Conservation (phyloP, 495 filamentous ascomycete species). For the Neurospora sp. region DNA sequence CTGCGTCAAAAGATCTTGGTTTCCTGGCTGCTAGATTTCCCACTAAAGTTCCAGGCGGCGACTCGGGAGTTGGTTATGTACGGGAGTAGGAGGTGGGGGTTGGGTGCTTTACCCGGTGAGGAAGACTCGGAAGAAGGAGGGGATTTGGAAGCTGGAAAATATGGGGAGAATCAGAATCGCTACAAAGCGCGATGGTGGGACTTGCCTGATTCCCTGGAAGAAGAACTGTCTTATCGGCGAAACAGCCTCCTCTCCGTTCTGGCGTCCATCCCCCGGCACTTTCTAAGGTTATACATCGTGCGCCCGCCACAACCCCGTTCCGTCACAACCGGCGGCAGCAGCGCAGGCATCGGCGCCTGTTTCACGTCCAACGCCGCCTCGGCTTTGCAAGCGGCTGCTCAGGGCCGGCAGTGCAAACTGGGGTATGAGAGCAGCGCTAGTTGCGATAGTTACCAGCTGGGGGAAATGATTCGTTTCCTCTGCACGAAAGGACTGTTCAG, state of each 20-base stretch:
- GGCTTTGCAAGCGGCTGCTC: neutral
- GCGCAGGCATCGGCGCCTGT: neutral
- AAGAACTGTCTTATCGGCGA: slow-evolving; percentile 58
- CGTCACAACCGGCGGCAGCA: neutral
- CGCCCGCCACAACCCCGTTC: slow-evolving; percentile 13
- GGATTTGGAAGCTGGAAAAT: neutral
- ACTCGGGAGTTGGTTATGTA: slow-evolving; percentile 53
- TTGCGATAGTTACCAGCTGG: slow-evolving; percentile 80
- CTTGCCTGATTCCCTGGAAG: slow-evolving; percentile 63
- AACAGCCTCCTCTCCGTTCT: slow-evolving; percentile 64
- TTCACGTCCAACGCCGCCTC: neutral
- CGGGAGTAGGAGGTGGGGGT: slow-evolving; percentile 38
- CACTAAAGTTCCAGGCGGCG: slow-evolving; percentile 38
- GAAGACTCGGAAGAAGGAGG: slow-evolving; percentile 28
- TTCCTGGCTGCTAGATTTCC: slow-evolving; percentile 46
- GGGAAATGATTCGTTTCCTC: slow-evolving; percentile 78
- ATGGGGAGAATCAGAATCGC: neutral
- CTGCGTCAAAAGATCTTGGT: slow-evolving; percentile 55
- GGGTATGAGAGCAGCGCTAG: slow-evolving; percentile 64
- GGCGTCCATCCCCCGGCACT: slow-evolving; percentile 63
- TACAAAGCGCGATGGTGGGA: slow-evolving; percentile 56
- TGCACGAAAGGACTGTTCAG: slow-evolving; percentile 40
- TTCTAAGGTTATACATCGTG: slow-evolving; percentile 57
- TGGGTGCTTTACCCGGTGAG: no score
- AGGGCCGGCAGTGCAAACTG: slow-evolving; percentile 54